Evolutionary conservation across 257 asterid species (phyloP), one percentile per base, ranked within the genome.

Genomic region (Gardenia jasminoides): DNA sequence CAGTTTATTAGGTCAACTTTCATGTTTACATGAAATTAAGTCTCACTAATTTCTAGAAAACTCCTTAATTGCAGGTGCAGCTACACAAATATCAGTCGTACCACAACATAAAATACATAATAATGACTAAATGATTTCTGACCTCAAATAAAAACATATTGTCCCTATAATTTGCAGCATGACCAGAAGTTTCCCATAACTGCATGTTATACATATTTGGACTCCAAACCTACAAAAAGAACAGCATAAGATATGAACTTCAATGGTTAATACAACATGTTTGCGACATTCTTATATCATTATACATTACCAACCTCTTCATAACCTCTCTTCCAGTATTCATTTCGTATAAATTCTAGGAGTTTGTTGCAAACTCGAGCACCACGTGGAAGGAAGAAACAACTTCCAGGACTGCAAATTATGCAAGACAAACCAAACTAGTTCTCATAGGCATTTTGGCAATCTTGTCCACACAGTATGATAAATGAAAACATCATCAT

Each of bases 181-280:
- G 99, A 65, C 99, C 99, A 79, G 98, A 96, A 67, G 96, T 91
- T 87, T 96, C 99, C 99, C 99, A 96, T 65, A 96, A 89, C 83
- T 96, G 90, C 99, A 96, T 96, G 79, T 96, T 92, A 84, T 89
- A 96, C 94, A 96, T 91, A 88, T 93, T 96, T 71, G 99, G 99
- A 67, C 90, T 83, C 93, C 92, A 84, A 44, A 96, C 99, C 99
- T 96, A 80, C 44, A 76, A 80, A 80, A 80, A 65, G 80, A 90
- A 79, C 71, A 48, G 30, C 56, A 48, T n/a, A 41, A 20, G 50
- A 70, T 1, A 44, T 54, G 19, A 52, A 66, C n/a, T 9, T 9
- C 68, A 43, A 75, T 67, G 17, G 7, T 13, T 20, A 61, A 44
- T 70, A 65, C 66, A 43, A 61, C 26, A 81, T 47, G 33, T 36